phyloP scores from a whole-genome alignment of 2,329 filamentous ascomycete genomes.

The Verticillium nonalfalfae region DNA sequence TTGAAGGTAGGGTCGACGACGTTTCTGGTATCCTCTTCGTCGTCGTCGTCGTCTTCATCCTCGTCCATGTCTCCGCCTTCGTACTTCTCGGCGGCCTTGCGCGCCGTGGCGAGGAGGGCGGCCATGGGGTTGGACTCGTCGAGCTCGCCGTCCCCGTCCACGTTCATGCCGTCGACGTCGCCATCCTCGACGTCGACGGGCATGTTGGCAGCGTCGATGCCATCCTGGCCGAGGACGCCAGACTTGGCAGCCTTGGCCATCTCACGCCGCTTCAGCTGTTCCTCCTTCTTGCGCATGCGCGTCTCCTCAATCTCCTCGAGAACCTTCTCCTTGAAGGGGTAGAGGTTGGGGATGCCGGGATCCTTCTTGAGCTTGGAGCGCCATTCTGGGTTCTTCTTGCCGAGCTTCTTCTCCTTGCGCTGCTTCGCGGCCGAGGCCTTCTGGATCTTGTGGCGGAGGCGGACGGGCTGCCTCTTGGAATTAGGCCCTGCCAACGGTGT shows the following conservation, averaged over 20 bases:
- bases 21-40: constrained; percentile 53
- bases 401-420: constrained; percentile 78
- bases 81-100: constrained; percentile 70
- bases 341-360: constrained; percentile 92
- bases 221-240: constrained; percentile 27
- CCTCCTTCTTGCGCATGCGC: constrained; percentile 73
- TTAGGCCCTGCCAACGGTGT: constrained; percentile 62
- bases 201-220: constrained; percentile 37
- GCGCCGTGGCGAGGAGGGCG: constrained; percentile 79
- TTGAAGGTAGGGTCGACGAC: constrained; percentile 43
- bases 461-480: constrained; percentile 86
- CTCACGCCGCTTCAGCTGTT: constrained; percentile 64
- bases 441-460: constrained; percentile 91
- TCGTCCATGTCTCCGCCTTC: constrained; percentile 57
- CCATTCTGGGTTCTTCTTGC: constrained; percentile 98
- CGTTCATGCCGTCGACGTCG: constrained; percentile 37
- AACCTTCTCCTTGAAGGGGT: constrained; percentile 95
- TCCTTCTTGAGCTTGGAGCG: constrained; percentile 94
- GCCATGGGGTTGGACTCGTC: constrained; percentile 83
- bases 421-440: constrained; percentile 89
- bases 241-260: constrained; percentile 63
- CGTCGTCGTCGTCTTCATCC: constrained; percentile 31
- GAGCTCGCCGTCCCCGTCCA: constrained; percentile 47
- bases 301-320: constrained; percentile 92
- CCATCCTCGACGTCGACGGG: constrained; percentile 37